These are phyloP conservation scores for Epichloe glyceriae DNA, from an alignment of 2,329 filamentous ascomycete species.

Conservation along the genomic window DNA sequence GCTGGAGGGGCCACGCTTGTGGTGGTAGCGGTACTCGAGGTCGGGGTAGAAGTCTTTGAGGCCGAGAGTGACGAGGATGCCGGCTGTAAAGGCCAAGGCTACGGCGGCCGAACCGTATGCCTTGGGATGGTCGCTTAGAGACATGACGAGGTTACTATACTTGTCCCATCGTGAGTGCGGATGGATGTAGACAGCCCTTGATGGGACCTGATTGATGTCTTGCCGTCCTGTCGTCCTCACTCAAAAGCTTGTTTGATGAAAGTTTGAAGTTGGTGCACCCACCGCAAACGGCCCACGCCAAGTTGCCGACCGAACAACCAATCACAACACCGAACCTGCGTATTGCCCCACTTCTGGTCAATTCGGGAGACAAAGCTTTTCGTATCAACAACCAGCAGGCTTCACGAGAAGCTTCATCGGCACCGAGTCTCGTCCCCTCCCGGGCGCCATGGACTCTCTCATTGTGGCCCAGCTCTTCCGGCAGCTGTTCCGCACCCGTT, in stretches of 20 bases:
- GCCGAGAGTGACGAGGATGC: slow-evolving; percentile 60
- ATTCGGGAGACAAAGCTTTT: neutral
- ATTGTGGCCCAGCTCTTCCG: slow-evolving; percentile 67
- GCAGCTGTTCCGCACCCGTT: slow-evolving; percentile 63
- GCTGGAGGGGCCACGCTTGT: slow-evolving; percentile 17
- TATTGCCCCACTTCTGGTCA: neutral
- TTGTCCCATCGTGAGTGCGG: neutral
- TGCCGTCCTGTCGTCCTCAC: no score
- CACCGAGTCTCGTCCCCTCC: neutral
- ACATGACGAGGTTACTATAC: slow-evolving; percentile 29
- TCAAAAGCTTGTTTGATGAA: no score
- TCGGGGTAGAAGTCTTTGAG: slow-evolving; percentile 73
- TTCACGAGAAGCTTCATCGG: neutral
- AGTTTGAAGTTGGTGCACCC: no score
- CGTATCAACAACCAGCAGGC: neutral
- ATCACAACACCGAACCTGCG: neutral
- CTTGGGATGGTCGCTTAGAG: slow-evolving; percentile 46
- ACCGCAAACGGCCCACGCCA: no score
- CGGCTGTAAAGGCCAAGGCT: slow-evolving; percentile 61
- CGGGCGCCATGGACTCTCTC: slow-evolving; percentile 61
- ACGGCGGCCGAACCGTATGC: slow-evolving; percentile 54
- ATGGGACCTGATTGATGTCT: neutral
- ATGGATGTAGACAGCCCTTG: neutral
- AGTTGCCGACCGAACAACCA: neutral
- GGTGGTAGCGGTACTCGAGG: slow-evolving; percentile 51